These are phyloP conservation scores for Verbena officinalis DNA, from an alignment of 257 asterid species.

Conservation along the genomic window DNA sequence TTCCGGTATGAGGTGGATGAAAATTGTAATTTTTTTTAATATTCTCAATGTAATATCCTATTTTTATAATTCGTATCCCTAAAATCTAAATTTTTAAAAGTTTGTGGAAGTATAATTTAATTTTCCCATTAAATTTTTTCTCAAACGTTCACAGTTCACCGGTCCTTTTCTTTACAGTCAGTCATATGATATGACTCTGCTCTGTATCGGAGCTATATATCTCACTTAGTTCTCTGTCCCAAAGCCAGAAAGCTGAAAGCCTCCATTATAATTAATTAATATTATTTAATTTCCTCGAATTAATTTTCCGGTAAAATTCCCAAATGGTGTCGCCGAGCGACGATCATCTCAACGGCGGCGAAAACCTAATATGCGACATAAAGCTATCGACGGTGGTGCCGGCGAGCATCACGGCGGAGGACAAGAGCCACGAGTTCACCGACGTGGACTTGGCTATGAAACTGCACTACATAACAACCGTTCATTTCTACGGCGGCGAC, in stretches of 20 bases:
- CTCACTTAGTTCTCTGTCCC: not conserved
- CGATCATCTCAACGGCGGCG: not conserved
- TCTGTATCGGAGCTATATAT: not conserved
- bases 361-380: slow-evolving; percentile 19
- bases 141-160: no score
- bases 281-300: not conserved
- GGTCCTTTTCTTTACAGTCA: no score
- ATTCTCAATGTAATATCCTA: no score
- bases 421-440: slow-evolving; percentile 39
- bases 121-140: no score
- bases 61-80: no score
- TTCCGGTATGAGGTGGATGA: no score
- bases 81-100: no score
- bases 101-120: no score
- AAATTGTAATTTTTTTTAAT: no score
- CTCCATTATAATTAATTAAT: not conserved
- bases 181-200: no score
- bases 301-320: not conserved
- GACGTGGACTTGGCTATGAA: slow-evolving; percentile 64
- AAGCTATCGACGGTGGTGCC: slow-evolving; percentile 67
- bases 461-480: slow-evolving; percentile 56
- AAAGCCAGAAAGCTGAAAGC: not conserved
- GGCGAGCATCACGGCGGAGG: slow-evolving; percentile 61
- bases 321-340: slow-evolving; percentile 21
- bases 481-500: slow-evolving; percentile 59